Base-by-base conservation (phyloP, 1,284 basidiomycete species). In the Ustilago bromivora region DNA sequence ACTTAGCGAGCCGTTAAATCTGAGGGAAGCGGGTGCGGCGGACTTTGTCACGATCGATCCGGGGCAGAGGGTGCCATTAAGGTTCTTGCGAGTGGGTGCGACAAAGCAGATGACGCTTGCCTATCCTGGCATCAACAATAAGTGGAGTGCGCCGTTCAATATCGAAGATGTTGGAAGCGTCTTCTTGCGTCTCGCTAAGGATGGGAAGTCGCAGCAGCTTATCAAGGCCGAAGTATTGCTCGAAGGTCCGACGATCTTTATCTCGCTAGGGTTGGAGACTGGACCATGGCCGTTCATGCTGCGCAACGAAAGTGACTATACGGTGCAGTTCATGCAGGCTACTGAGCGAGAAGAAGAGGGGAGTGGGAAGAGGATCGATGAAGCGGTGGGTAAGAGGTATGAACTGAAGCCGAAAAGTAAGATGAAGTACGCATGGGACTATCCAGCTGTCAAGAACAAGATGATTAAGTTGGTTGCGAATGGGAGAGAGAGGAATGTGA, bases 401-500 rank as follows among this genome's bases (percentile, higher is more conserved):
- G 89, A 88, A 56, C 86, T 95, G 11, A 85, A 88, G n/a, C 89
- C 91, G 10, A 91, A 89, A 56, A 88, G 89, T 9, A 89, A 88
- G 49, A 86, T 90, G 61, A 88, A 90, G 59, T 99, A 98, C 84
- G 93, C 95, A 7, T 99, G 97, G 97, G 97, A 99, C 85, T 92
- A 90, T 76, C 97, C 97, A 1, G 94, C 95, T 10, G 91, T 92
- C 3, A 88, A 88, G 61, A 92, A 93, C 82, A 99, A 98, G 88
- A 92, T 91, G 78, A 89, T 99, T 47, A 87, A 91, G 59, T 88
- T 99, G 15, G 76, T 85, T 41, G 87, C 87, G 15, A 90, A 92
- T 62, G 91, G 92, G 53, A 89, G 90, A 17, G 90, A 91, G n/a
- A 90, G 94, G 46, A 88, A 90, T 31, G 89, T 99, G 61, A 97